Evolutionary conservation across 352 stramenopile genomes (phyloP).

Genomic region (Lagenidium giganteum): DNA sequence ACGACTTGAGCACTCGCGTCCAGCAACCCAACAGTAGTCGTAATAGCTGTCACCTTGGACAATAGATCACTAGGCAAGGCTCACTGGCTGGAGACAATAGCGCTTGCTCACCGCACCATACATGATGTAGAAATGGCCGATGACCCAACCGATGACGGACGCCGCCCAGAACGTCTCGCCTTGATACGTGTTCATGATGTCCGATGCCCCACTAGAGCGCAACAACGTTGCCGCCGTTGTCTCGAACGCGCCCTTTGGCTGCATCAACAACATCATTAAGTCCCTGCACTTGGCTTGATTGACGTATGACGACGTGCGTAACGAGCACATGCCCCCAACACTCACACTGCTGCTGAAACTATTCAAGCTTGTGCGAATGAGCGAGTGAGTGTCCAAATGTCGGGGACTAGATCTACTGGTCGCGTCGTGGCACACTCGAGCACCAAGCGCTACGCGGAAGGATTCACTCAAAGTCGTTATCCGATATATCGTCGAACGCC

Average conservation of each 20-base stretch:
- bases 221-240: slow-evolving; percentile 73
- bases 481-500: slow-evolving; percentile 55
- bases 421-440: too few relatives aligned
- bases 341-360: too few relatives aligned
- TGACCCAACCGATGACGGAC: slow-evolving; percentile 88
- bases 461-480: slow-evolving; percentile 65
- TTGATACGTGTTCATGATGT: slow-evolving; percentile 64
- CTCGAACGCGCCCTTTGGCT: slow-evolving; percentile 71
- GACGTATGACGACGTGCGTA: too few relatives aligned
- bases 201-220: slow-evolving; percentile 86
- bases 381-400: too few relatives aligned
- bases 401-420: too few relatives aligned
- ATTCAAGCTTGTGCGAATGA: too few relatives aligned
- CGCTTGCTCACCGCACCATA: slow-evolving; percentile 89
- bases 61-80: slow-evolving; percentile 10
- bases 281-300: too few relatives aligned
- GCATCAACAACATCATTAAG: too few relatives aligned
- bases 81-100: too few relatives aligned
- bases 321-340: too few relatives aligned
- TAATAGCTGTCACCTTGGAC: slow-evolving; percentile 4
- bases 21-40: slow-evolving; percentile 1
- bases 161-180: slow-evolving; percentile 84
- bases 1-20: not conserved
- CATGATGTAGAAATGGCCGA: slow-evolving; percentile 85
- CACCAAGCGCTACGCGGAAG: too few relatives aligned